Evolutionary conservation across 306 rosid species (phyloP), one percentile per base, ranked within the genome.

Genomic region (Quercus rubra): DNA sequence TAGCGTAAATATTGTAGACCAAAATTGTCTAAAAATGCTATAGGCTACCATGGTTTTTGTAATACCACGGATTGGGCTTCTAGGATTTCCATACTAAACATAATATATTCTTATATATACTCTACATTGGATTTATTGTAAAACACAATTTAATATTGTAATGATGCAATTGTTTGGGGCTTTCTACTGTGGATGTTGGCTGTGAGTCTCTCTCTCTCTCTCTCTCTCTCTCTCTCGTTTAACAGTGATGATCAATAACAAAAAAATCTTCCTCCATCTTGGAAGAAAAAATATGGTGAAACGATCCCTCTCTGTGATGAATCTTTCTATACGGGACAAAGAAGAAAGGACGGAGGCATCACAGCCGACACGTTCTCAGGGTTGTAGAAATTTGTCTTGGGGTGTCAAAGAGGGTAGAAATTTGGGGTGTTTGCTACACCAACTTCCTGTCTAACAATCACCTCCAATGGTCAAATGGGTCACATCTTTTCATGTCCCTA

Each of bases 341-440:
- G 59, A 64, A 75, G 74, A 87, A 77, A 83, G 68, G 88, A 82
- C 84, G 78, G 84, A 55, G 41, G 51, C 67, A 80, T 68, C 55
- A 82, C 72, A 76, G 80, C 85, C 77, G 86, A 85, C 86, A 85
- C 56, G 51, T 73, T 86, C 84, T 55, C 4, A 14, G 18, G 41
- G 9, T 72, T 64, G 14, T 52, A 57, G 30, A 56, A 71, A 55
- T 20, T 69, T 30, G 66, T 74, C 75, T 80, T 61, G 19, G 58
- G 75, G 52, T 80, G 79, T 74, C 80, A 38, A 86, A 75, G 57
- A 38, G 67, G 52, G 71, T 46, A 75, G 82, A 80, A 57, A 58
- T 79, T 80, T 86, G 68, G 88, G 81, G 81, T 75, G 90, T 77
- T 85, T 81, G 94, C 85, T 82, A 35, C 90, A 88, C 88, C 92